phyloP scores from a whole-genome alignment of 2,329 filamentous ascomycete genomes.

The Thielaviopsis populi region DNA sequence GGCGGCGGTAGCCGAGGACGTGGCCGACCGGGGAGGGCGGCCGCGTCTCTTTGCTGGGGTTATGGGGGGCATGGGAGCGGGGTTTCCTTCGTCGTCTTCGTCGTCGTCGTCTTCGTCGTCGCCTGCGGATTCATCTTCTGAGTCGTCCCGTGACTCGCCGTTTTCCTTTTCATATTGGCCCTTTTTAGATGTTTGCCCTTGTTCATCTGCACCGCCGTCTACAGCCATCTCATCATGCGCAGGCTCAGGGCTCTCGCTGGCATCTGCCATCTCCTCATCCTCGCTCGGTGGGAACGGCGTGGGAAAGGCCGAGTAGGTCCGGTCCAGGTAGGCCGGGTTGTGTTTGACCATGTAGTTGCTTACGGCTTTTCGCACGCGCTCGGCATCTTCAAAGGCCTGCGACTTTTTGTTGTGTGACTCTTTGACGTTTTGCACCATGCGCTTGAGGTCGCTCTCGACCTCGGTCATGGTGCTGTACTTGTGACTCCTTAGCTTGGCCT shows the following conservation, averaged over 20 bases:
- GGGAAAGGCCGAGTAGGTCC: conserved; percentile 53
- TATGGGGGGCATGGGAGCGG: neutral
- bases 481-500: conserved; percentile 54
- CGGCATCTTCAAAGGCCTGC: conserved; percentile 64
- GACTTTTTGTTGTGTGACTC: conserved; percentile 64
- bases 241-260: conserved; percentile 21
- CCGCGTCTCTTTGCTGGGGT: conserved; percentile 12
- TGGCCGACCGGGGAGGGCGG: conserved; percentile 11
- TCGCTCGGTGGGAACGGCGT: conserved; percentile 53
- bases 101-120: conserved; percentile 23
- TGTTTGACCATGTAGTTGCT: conserved; percentile 78
- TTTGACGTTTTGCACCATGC: conserved; percentile 78
- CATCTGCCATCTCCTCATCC: conserved; percentile 25
- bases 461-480: conserved; percentile 57
- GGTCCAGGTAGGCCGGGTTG: conserved; percentile 65
- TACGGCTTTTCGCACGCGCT: conserved; percentile 70
- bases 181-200: neutral
- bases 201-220: conserved; percentile 21
- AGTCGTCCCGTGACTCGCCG: conserved; percentile 23
- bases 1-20: neutral
- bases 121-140: conserved; percentile 22
- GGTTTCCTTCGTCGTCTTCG: conserved; percentile 19
- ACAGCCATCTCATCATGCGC: conserved; percentile 6
- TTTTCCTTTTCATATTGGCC: conserved; percentile 19
- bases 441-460: conserved; percentile 73